Base-by-base conservation (phyloP, 306 rosid species). In the Vigna radiata region DNA sequence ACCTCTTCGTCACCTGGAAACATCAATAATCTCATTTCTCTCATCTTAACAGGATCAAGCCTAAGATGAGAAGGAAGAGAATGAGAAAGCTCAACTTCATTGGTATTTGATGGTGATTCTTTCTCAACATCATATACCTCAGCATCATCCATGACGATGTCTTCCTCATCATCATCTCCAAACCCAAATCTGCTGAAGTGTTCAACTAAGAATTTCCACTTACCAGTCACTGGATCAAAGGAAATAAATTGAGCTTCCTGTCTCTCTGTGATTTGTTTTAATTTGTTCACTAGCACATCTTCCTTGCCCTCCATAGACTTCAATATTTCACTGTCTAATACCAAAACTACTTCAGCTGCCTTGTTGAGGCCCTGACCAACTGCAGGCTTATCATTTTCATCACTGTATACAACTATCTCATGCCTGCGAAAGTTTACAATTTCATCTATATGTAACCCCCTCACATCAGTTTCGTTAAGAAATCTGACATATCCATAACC, bases 181-280 rank as follows among this genome's bases (percentile, higher is more conserved):
- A 95, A 89, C 43, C 99, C 99, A 86, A 95, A 95, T 84, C 97
- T 93, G 73, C 99, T 95, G 76, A 95, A 95, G 83, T 95, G 99
- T 68, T 80, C 68, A 75, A 92, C 99, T 76, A 82, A 77, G 78
- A 95, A 92, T 75, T 88, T 92, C 97, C 96, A 95, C 72, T 92
- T 93, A 71, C 94, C 86, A 55, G 83, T 89, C 54, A 29, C 81
- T 7, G 79, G 78, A 76, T 92, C 86, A 83, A 90, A 92, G 18
- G 97, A 95, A 72, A 92, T 25, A 85, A 92, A 95, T 23, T 53
- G 73, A 47, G 99, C 97, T 18, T 91, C 92, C 72, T 95, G 97
- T 75, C 84, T 87, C 84, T 92, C 84, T 0, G 81, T 61, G 65
- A 75, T 80, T 39, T 53, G 82, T 77, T 87, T 95, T 80, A 95